Evolutionary conservation across 1,284 basidiomycete genomes (phyloP), one percentile per base, ranked within the genome.

Genomic region (Anthracocystis walkeri): DNA sequence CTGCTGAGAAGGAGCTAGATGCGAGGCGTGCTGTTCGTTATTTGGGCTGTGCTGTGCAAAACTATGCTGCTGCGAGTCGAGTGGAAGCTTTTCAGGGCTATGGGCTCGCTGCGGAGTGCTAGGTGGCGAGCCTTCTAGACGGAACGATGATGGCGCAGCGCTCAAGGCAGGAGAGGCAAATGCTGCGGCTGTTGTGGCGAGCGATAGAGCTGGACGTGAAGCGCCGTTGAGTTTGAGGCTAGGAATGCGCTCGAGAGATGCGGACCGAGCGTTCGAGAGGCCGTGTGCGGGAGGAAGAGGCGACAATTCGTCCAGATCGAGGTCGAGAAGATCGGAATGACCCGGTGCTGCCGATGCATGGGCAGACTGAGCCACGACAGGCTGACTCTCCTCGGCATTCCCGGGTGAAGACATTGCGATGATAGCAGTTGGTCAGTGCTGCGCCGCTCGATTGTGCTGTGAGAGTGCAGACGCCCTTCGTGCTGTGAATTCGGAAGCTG

Each of bases 231-330:
- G 61, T 16, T 57, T 58, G 21, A 69, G 25, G 33, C 51, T 55
- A 2, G 66, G 46, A 8, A 63, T 49, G 7, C 56, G 61, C 38
- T 69, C 66, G 4, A 38, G 50, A 14, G 67, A 60, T 11, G 54
- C 50, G 7, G 67, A 60, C 23, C 46, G 55, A 29, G 33, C 51
- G 29, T 44, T 64, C 20, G 58, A 44, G 27, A 56, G 46, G 25
- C 52, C 40, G 6, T 64, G 66, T 42, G 73, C 59, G 20, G 67
- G 73, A 25, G 73, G 73, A 27, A 75, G 60, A 10, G 72, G 72
- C 40, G 67, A 67, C 10, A 75, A 64, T 45, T 75, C 67, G 49
- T 75, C 73, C 2, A 71, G 41, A 29, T 75, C 73, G 40, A 75
- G 67, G n/a, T 65, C 65, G 14, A 48, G 61, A 14, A 70, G 56